phyloP scores from a whole-genome alignment of 495 filamentous ascomycete genomes.

The Hypoxylon crocopeplum region DNA sequence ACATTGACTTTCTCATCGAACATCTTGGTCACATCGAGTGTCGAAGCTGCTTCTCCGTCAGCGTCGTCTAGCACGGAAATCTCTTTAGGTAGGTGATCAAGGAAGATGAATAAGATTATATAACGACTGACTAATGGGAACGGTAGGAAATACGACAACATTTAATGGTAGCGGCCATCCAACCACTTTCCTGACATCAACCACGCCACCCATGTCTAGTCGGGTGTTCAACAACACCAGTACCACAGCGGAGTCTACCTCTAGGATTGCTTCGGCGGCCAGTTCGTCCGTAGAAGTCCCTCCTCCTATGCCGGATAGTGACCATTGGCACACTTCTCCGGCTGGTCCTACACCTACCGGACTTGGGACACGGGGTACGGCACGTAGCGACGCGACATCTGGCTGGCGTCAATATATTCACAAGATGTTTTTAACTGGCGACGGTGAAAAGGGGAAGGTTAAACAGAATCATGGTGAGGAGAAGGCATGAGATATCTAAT shows the following conservation, averaged over 20 bases:
- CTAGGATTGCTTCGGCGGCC: background rate
- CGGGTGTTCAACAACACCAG: constrained; percentile 22
- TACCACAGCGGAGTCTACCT: background rate
- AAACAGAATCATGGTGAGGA: background rate
- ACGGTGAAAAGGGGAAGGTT: background rate
- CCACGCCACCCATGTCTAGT: constrained; percentile 17
- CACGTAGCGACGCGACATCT: background rate
- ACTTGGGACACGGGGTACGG: background rate
- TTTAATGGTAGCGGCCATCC: constrained; percentile 11
- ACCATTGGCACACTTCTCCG: constrained; percentile 24
- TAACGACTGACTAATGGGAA: constrained; percentile 6
- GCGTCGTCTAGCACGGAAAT: background rate
- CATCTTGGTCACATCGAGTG: constrained; percentile 1
- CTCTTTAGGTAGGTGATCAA: constrained; percentile 8
- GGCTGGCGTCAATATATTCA: constrained; percentile 16
- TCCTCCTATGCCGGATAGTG: constrained; percentile 19
- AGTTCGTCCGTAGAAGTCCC: constrained; percentile 4
- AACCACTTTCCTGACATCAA: constrained; percentile 41
- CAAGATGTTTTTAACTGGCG: background rate
- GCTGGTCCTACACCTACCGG: constrained; percentile 4
- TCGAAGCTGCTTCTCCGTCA: background rate
- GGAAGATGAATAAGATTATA: too few species aligned
- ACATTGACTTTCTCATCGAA: constrained; percentile 27
- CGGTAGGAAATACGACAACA: constrained; percentile 12
- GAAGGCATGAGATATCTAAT: constrained; percentile 1